Conservation (phyloP, 345 rosid species). For the Populus deltoides region DNA sequence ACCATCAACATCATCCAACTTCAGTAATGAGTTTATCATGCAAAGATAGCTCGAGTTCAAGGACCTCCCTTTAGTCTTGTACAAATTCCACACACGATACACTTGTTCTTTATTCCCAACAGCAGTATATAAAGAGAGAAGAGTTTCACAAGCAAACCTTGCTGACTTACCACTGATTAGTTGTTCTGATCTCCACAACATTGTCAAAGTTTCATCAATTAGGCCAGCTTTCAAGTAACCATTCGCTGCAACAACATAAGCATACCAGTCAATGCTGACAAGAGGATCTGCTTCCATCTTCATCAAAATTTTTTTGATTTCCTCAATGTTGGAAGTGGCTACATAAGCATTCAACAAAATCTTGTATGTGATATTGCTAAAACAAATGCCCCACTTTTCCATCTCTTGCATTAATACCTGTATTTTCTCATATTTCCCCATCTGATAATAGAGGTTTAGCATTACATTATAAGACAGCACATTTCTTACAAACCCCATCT, state of each 20-base stretch:
- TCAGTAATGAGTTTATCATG: constrained; percentile 52
- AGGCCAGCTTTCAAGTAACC: constrained; percentile 49
- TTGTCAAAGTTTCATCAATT: constrained; percentile 35
- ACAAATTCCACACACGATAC: constrained; percentile 50
- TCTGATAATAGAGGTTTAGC: constrained; percentile 47
- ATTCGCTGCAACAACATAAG: constrained; percentile 41
- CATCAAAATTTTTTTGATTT: constrained; percentile 50
- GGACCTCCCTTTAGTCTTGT: constrained; percentile 36
- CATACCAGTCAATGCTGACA: constrained; percentile 41
- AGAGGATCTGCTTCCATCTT: constrained; percentile 43
- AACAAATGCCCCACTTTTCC: constrained; percentile 39
- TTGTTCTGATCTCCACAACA: constrained; percentile 49
- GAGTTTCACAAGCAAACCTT: constrained; percentile 34
- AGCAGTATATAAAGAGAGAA: constrained; percentile 48
- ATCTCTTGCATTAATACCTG: constrained; percentile 52
- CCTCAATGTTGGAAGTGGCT: constrained; percentile 38
- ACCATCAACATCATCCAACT: constrained; percentile 46
- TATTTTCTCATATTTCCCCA: constrained; percentile 35
- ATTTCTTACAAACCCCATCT: constrained; percentile 24
- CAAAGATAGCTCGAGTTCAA: constrained; percentile 44
- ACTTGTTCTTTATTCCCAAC: constrained; percentile 47
- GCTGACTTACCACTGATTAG: constrained; percentile 14
- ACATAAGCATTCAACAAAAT: constrained; percentile 53
- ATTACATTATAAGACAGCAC: constrained; percentile 49
- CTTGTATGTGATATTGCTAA: constrained; percentile 36